Percentiles rank a stretch among this genome's conserved stretches.
phyloP scores from a whole-genome alignment of 768 basidiomycete species.

The Coprinellus aureogranulatus region DNA sequence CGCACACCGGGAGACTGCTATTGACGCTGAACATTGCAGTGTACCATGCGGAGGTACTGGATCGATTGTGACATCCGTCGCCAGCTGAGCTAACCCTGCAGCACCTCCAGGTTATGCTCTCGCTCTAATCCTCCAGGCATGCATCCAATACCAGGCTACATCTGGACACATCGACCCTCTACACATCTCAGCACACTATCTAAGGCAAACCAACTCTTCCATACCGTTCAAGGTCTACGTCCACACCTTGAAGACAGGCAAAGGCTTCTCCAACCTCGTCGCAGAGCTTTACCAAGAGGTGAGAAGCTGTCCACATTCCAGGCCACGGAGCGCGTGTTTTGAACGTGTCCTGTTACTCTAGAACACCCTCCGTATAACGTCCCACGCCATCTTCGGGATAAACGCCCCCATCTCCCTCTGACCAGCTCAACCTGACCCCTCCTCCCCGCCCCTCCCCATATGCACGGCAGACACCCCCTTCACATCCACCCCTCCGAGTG shows the following conservation, averaged over 20 bases:
- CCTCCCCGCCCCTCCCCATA: conserved; percentile 55
- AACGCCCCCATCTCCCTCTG: conserved; percentile 37
- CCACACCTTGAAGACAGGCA: conserved; percentile 46
- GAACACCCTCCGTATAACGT: conserved; percentile 45
- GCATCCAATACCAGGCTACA: conserved; percentile 46
- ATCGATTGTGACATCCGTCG: no score
- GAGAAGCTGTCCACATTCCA: no score
- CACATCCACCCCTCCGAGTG: conserved; percentile 54
- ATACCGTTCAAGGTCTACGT: conserved; percentile 46
- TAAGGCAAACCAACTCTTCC: conserved; percentile 40
- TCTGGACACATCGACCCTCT: conserved; percentile 54
- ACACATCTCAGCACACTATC: conserved; percentile 59
- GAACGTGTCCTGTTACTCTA: conserved; percentile 25
- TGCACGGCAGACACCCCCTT: conserved; percentile 58
- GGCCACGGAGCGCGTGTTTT: no score
- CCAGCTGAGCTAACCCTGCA: no score
- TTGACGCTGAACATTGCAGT: background rate
- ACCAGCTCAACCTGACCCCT: conserved; percentile 30
- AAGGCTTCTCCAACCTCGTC: conserved; percentile 53
- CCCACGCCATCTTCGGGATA: conserved; percentile 57
- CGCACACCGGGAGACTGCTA: no score
- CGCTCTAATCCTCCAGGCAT: conserved; percentile 53
- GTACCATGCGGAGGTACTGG: conserved; percentile 12
- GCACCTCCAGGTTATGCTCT: conserved; percentile 39
- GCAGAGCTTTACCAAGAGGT: conserved; percentile 63